phyloP scores from a whole-genome alignment of 192 early-diverging fungal genomes.

The Obelidium mucronatum region DNA sequence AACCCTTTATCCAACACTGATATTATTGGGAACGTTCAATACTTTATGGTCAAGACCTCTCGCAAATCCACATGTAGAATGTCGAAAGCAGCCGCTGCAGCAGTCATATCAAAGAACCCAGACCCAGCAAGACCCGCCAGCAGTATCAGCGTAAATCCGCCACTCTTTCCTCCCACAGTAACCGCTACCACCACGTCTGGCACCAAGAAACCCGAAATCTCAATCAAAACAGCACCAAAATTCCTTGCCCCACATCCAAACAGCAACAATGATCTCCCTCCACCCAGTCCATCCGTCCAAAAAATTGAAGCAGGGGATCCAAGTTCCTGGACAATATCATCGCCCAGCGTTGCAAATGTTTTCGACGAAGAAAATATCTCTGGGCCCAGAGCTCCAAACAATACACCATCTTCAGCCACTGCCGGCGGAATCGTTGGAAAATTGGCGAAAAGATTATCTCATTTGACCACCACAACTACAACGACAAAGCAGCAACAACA shows the following conservation, averaged over 20 bases:
- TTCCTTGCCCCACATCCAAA: background rate
- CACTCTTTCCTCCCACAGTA: background rate
- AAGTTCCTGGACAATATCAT: constrained; percentile 50
- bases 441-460: constrained; percentile 7
- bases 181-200: constrained; percentile 30
- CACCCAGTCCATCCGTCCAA: constrained; percentile 52
- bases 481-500: too few relatives aligned
- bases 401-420: background rate
- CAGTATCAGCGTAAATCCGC: background rate
- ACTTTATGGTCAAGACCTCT: constrained; percentile 59
- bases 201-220: background rate
- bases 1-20: constrained; percentile 72
- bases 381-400: constrained; percentile 20
- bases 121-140: background rate
- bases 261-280: constrained; percentile 28
- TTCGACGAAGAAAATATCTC: constrained; percentile 42
- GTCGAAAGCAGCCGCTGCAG: background rate
- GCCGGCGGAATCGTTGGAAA: background rate
- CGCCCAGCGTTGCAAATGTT: constrained; percentile 42
- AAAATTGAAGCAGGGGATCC: constrained; percentile 46
- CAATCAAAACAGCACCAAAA: constrained; percentile 7
- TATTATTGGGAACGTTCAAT: constrained; percentile 71
- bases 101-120: background rate
- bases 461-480: too few relatives aligned
- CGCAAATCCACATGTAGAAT: constrained; percentile 9